Evolutionary conservation across 148 eudicot species (phyloP), one percentile per base, ranked within the genome.

Genomic region (Vaccinium darrowii): DNA sequence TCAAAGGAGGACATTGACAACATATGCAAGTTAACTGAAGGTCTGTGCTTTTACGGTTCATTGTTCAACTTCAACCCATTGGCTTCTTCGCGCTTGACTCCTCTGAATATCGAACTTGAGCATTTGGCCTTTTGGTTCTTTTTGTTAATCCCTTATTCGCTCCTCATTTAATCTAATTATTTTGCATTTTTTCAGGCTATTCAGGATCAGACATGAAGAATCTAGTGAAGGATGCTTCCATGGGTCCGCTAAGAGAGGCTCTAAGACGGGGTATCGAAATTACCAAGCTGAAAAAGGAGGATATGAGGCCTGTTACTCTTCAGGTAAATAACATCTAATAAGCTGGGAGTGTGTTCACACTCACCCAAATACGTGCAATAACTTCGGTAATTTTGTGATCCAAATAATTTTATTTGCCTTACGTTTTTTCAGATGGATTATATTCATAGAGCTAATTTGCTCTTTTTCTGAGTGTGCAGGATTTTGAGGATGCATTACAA

Each of bases 141-240:
- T 33, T 82, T 62, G 23, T 13, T 30, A 47, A n/a, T 11, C 69
- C 60, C 77, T 73, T 21, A 51, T 15, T 21, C 51, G 33, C 11
- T 43, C 15, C n/a, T 54, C 53, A 18, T 43, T 53, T 39, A 25
- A 72, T 56, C 49, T 13, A 11, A 13, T 19, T 36, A 65, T 49
- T 71, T 47, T 57, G 10, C 43, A 25, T n/a, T 18, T 84, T 88
- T 49, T 78, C 88, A 97, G 99, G 99, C 21, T 97, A 97, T 87
- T 97, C 99, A 33, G 98, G 99, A 83, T 97, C 99, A 62, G 99
- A 97, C 87, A 97, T 97, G 99, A 95, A 97, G 87, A 97, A 97
- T 84, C 90, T 97, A 75, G 99, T 95, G 82, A 97, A 97, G 86
- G 99, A 97, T 89, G 98, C 99, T 79, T 94, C 99, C 62, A 97